These are phyloP conservation scores for Onygenales sp. DNA, from an alignment of 2,329 filamentous ascomycete species.

Conservation along the genomic window DNA sequence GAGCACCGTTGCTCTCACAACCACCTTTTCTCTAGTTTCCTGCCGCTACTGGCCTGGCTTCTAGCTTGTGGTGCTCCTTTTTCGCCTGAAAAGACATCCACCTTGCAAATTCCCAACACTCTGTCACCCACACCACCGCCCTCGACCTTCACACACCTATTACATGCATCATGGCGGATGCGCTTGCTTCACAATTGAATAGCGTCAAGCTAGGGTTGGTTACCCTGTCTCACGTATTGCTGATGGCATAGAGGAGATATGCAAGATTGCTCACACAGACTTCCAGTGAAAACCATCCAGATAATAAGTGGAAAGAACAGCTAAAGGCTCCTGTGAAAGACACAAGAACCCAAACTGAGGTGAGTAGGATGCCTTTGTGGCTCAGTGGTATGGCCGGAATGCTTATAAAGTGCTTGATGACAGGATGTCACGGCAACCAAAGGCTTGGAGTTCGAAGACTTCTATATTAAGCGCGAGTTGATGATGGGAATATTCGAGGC, in stretches of 20 bases:
- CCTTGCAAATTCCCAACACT: neutral
- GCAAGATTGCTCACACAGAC: constrained; percentile 9
- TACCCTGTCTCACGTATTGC: neutral
- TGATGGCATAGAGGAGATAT: neutral
- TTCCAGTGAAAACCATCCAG: constrained; percentile 29
- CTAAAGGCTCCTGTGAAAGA: constrained; percentile 40
- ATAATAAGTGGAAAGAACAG: constrained; percentile 35
- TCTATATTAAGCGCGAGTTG: constrained; percentile 85
- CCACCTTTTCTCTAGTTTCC: neutral
- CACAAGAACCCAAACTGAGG: constrained; percentile 41
- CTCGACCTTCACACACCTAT: neutral
- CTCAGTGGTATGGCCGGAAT: neutral
- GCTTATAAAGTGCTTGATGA: constrained; percentile 10
- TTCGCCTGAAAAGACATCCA: neutral
- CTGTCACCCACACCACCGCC: neutral
- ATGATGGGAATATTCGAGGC: constrained; percentile 99
- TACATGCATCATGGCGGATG: constrained; percentile 14
- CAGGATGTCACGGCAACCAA: constrained; percentile 98
- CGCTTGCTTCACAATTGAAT: constrained; percentile 12
- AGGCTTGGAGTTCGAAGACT: constrained; percentile 95
- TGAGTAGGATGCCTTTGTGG: constrained; percentile 15
- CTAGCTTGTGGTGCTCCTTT: neutral
- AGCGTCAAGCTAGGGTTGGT: constrained; percentile 8
- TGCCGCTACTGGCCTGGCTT: neutral
- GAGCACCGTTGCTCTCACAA: neutral